Evolutionary conservation across 768 basidiomycete species (phyloP), one percentile per base, ranked within the genome.

Genomic region (Obba rivulosa): DNA sequence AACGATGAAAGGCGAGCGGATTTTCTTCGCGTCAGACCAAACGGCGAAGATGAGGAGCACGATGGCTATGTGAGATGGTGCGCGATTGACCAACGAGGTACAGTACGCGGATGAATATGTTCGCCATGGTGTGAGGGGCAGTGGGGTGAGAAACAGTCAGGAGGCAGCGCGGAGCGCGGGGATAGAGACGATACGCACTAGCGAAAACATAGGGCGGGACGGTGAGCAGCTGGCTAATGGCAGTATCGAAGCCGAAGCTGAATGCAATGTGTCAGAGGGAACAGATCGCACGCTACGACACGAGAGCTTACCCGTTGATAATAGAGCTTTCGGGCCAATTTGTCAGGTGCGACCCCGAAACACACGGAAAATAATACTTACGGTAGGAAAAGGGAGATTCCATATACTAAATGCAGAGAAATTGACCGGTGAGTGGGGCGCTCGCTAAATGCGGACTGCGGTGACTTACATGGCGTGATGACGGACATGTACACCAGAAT

Each of bases 311-410:
- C 78, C 64, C 63, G 23, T 71, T 68, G 62, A 85, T 83, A 36
- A 84, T 83, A 3, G 80, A 77, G 38, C 82, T 84, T 45, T n/a
- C 17, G 7, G 3, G 13, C 2, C 34, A 3, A 13, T 9, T 4
- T 21, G 16, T 10, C 40, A 23, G 34, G 25, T 9, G 21, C 25
- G 11, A 43, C 14, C 42, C 18, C 43, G 13, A 18, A 8, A 9
- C 34, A 43, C 10, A n/a, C 23, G 34, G 40, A 34, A 31, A 28
- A 17, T 25, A 5, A n/a, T n/a, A 73, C 83, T 57, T 59, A 85
- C 79, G 83, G 83, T 24, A 85, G 65, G 70, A 87, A 87, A 21
- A 85, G 66, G 0, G 84, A 83, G 41, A 84, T 83, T 2, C 83
- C 84, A 55, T 81, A 84, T 2, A 84, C 83, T 85, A 35, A 17